phyloP scores from a whole-genome alignment of 371 early-diverging fungal genomes.

The Smittium mucronatum region DNA sequence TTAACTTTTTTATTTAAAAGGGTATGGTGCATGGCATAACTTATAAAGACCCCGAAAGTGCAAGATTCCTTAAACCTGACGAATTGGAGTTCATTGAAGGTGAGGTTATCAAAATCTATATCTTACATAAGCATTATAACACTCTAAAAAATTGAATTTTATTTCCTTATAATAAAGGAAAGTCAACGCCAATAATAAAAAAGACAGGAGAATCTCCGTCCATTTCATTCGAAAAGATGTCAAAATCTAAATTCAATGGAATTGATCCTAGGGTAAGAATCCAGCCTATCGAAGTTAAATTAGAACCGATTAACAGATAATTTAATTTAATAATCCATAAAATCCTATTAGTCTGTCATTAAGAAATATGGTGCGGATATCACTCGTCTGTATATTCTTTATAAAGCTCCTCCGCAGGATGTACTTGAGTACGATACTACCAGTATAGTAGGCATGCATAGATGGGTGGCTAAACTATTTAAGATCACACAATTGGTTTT shows the following conservation, averaged over 20 bases:
- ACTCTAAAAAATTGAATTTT: not conserved
- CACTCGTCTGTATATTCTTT: constrained; percentile 74
- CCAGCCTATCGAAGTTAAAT: not conserved
- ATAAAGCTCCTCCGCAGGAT: constrained; percentile 79
- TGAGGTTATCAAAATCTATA: constrained; percentile 9
- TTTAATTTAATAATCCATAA: not conserved
- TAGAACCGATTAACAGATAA: not conserved
- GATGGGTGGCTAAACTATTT: constrained; percentile 46
- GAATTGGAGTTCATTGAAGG: constrained; percentile 52
- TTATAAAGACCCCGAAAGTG: constrained; percentile 57
- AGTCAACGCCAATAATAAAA: constrained; percentile 38
- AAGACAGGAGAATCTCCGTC: constrained; percentile 47
- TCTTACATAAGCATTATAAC: not conserved
- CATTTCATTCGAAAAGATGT: constrained; percentile 83
- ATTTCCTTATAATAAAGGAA: no score
- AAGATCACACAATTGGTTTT: constrained; percentile 19
- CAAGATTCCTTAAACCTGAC: constrained; percentile 63
- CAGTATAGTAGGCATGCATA: constrained; percentile 82
- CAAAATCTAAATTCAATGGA: constrained; percentile 90
- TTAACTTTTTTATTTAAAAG: constrained; percentile 22
- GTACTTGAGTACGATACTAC: constrained; percentile 83
- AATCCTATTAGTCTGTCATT: not conserved
- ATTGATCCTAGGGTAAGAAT: constrained; percentile 71
- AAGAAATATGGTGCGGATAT: constrained; percentile 67
- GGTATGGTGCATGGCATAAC: constrained; percentile 92